These are phyloP conservation scores for Saraca asoca DNA, from an alignment of 331 rosid species.

Conservation along the genomic window DNA sequence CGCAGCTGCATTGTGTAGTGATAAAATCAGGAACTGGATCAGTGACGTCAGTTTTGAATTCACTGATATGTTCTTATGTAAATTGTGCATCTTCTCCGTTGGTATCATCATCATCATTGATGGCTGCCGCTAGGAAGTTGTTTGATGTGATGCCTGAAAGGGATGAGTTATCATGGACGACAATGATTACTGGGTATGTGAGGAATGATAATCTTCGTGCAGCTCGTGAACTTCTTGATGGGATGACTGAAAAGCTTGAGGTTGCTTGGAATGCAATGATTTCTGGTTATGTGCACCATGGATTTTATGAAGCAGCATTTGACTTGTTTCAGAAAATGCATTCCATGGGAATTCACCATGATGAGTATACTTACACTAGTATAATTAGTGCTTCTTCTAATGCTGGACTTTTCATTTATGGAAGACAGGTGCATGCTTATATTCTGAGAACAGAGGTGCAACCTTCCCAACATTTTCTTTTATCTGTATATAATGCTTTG, in stretches of 20 bases:
- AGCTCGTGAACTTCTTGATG: conserved; percentile 50
- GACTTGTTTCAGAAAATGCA: conserved; percentile 48
- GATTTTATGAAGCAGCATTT: conserved; percentile 40
- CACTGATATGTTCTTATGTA: conserved; percentile 50
- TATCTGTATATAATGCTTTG: conserved; percentile 54
- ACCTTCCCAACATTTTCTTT: conserved; percentile 42
- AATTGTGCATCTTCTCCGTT: conserved; percentile 54
- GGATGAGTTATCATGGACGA: conserved; percentile 58
- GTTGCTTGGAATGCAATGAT: conserved; percentile 65
- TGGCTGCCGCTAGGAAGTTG: conserved; percentile 53
- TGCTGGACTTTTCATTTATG: conserved; percentile 38
- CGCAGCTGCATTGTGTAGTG: conserved; percentile 55
- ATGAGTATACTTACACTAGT: conserved; percentile 56
- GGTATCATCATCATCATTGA: conserved; percentile 31
- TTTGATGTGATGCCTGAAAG: conserved; percentile 46
- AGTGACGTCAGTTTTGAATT: conserved; percentile 47
- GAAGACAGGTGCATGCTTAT: conserved; percentile 50
- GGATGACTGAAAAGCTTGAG: conserved; percentile 41
- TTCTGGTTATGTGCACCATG: conserved; percentile 54
- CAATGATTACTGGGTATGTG: conserved; percentile 55
- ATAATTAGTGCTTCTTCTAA: conserved; percentile 49
- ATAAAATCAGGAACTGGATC: conserved; percentile 46
- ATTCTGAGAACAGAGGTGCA: conserved; percentile 43
- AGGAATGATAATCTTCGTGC: conserved; percentile 44
- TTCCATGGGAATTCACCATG: conserved; percentile 41